phyloP scores from a whole-genome alignment of 164 flowering plant genomes.

The Vitis labrusca region DNA sequence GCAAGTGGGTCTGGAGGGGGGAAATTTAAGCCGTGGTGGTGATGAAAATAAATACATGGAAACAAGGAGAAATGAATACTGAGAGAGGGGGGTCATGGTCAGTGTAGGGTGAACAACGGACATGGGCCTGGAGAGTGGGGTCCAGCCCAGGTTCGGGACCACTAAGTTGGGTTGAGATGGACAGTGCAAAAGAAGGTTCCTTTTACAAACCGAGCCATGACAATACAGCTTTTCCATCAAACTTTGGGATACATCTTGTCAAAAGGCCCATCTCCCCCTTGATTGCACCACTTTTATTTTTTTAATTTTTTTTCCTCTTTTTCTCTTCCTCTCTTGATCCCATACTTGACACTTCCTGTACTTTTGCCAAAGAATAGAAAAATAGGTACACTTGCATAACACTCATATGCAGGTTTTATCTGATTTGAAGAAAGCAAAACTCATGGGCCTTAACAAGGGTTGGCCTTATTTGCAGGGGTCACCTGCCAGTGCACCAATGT shows the following conservation, averaged over 20 bases:
- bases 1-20: conserved; percentile 16
- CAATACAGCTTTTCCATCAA: not conserved
- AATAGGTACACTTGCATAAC: no score
- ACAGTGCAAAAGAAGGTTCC: conserved; percentile 2
- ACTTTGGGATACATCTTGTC: conserved; percentile 7
- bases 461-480: no score
- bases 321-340: not conserved
- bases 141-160: conserved; percentile 18
- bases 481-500: no score
- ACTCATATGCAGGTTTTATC: no score
- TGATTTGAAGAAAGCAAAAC: no score
- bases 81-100: conserved; percentile 24
- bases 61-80: conserved; percentile 24
- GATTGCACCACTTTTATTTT: not conserved
- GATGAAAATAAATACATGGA: conserved; percentile 25
- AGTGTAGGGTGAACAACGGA: conserved; percentile 50
- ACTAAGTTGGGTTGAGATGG: conserved; percentile 3
- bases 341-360: no score
- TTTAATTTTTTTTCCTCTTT: not conserved
- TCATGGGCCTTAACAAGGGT: no score
- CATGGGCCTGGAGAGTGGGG: conserved; percentile 18
- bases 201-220: conserved; percentile 9
- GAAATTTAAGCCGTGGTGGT: conserved; percentile 14
- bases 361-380: no score
- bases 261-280: not conserved